Percentiles rank a stretch among this genome's conserved stretches.
Conservation (phyloP, 306 rosid genomes). For the Prunus fruticosa region DNA sequence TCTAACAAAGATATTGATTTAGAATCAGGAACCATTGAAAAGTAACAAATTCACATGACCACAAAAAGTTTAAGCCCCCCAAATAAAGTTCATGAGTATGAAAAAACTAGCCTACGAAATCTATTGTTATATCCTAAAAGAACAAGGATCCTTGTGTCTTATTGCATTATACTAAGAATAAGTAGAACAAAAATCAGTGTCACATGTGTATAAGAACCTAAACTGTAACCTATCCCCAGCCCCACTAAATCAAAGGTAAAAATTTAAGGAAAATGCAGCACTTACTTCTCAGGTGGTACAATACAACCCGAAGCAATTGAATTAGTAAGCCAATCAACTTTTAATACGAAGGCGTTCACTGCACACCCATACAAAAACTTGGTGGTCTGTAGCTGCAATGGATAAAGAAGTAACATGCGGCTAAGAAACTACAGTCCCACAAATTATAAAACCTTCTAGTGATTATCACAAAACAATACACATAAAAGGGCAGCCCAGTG, state of each 20-base stretch:
- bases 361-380: slow-evolving; percentile 93
- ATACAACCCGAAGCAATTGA: slow-evolving; percentile 63
- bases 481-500: too few species aligned
- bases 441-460: not conserved
- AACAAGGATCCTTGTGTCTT: not conserved
- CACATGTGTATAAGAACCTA: not conserved
- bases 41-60: slow-evolving; percentile 15
- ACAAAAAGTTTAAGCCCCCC: not conserved
- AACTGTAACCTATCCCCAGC: not conserved
- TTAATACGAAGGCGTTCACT: slow-evolving; percentile 64
- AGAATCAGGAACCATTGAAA: slow-evolving; percentile 15
- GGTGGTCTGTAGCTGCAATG: slow-evolving; percentile 69
- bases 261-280: slow-evolving; percentile 10
- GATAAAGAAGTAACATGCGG: slow-evolving; percentile 21
- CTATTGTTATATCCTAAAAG: not conserved
- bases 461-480: not conserved
- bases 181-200: not conserved
- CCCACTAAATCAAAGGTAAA: not conserved
- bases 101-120: not conserved
- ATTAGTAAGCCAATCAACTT: slow-evolving; percentile 69
- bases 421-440: not conserved
- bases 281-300: slow-evolving; percentile 75
- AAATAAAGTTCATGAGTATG: not conserved
- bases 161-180: not conserved
- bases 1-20: slow-evolving; percentile 29